Conservation (phyloP, 2,329 filamentous ascomycete genomes). For the Fonsecaea pedrosoi region DNA sequence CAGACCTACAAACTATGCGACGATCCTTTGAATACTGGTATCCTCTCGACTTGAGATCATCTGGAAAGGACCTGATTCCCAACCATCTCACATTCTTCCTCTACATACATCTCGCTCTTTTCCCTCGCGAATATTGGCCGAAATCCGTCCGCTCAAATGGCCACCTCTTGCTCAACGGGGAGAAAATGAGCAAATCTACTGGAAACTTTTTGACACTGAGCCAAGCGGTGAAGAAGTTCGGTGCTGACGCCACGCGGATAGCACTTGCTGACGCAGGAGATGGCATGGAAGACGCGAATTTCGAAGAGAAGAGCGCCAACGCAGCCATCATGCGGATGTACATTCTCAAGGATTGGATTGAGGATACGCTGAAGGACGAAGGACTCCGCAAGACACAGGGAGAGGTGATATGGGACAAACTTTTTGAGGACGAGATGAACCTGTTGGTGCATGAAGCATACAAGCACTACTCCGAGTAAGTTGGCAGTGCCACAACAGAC, state of each 20-base stretch:
- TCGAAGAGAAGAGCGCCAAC: constrained; percentile 94
- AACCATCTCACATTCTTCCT: constrained; percentile 97
- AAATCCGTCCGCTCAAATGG: constrained; percentile 85
- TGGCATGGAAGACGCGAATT: constrained; percentile 93
- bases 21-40: constrained; percentile 98
- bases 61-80: constrained; percentile 89
- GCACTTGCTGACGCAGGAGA: constrained; percentile 94
- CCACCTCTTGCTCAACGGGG: constrained; percentile 90
- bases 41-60: constrained; percentile 84
- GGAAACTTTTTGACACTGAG: constrained; percentile 95
- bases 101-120: constrained; percentile 90
- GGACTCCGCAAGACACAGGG: constrained; percentile 72
- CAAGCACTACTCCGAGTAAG: constrained; percentile 74
- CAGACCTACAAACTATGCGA: constrained; percentile 78
- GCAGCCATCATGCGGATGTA: constrained; percentile 86
- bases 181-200: constrained; percentile 98
- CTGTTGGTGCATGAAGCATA: constrained; percentile 77
- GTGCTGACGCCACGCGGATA: constrained; percentile 88
- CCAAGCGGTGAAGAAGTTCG: constrained; percentile 88
- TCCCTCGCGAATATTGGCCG: constrained; percentile 88
- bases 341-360: constrained; percentile 86
- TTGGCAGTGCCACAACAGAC: constrained; percentile 15
- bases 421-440: constrained; percentile 95
- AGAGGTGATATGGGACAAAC: constrained; percentile 78
- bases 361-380: constrained; percentile 78